phyloP scores from a whole-genome alignment of 2,329 filamentous ascomycete species.

The Alternaria longipes region DNA sequence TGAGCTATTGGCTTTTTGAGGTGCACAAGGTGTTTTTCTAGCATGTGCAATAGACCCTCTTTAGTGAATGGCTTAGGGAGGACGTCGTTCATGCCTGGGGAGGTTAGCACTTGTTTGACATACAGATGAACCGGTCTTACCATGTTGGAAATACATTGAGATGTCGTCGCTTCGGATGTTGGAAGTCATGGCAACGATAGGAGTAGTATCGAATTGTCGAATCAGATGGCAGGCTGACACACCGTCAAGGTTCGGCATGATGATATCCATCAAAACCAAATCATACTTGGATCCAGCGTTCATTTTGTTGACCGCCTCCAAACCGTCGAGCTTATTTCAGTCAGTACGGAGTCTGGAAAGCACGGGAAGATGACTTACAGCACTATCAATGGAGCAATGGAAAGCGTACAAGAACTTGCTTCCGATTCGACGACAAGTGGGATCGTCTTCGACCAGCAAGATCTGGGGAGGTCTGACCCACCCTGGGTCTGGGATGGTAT shows the following conservation, averaged over 20 bases:
- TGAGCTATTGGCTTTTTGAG: slow-evolving; percentile 70
- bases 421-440: slow-evolving; percentile 72
- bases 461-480: slow-evolving; percentile 78
- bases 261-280: slow-evolving; percentile 70
- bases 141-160: slow-evolving; percentile 95
- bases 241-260: slow-evolving; percentile 96
- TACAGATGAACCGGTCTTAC: slow-evolving; percentile 62
- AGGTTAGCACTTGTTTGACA: slow-evolving; percentile 35
- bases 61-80: slow-evolving; percentile 96
- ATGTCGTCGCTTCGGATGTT: slow-evolving; percentile 98
- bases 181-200: slow-evolving; percentile 98
- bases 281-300: slow-evolving; percentile 71
- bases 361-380: slow-evolving; percentile 57
- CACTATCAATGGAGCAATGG: slow-evolving; percentile 69
- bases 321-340: slow-evolving; percentile 73
- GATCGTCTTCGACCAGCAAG: slow-evolving; percentile 85
- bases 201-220: slow-evolving; percentile 82
- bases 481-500: slow-evolving; percentile 67
- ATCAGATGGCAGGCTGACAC: slow-evolving; percentile 95
- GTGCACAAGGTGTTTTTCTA: slow-evolving; percentile 88
- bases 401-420: slow-evolving; percentile 73
- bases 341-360: slow-evolving; percentile 34
- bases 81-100: slow-evolving; percentile 92
- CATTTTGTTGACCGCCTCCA: slow-evolving; percentile 91
- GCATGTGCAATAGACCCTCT: slow-evolving; percentile 77